Evolutionary conservation across 2,329 filamentous ascomycete genomes (phyloP).

Genomic region (Mollisiaceae sp.): DNA sequence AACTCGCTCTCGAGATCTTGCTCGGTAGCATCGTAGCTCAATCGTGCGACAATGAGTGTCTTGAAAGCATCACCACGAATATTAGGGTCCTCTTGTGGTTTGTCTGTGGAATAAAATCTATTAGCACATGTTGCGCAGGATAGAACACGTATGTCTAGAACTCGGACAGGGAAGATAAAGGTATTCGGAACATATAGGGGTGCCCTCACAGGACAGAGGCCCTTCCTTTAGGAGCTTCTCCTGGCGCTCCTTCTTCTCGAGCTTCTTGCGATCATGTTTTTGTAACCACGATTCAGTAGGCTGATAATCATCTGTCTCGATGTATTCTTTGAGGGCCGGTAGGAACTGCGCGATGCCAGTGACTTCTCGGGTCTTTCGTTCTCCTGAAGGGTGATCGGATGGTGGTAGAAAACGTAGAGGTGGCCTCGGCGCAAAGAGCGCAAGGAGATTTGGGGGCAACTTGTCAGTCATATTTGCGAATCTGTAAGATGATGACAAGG

Average conservation of each 20-base stretch:
- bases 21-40: slow-evolving; percentile 88
- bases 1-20: slow-evolving; percentile 94
- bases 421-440: slow-evolving; percentile 93
- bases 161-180: slow-evolving; percentile 32
- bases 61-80: slow-evolving; percentile 93
- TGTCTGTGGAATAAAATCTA: slow-evolving; percentile 58
- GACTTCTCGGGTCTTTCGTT: slow-evolving; percentile 76
- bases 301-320: slow-evolving; percentile 75
- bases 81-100: slow-evolving; percentile 83
- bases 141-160: slow-evolving; percentile 27
- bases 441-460: slow-evolving; percentile 88
- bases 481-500: slow-evolving; percentile 7
- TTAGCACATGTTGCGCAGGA: slow-evolving; percentile 32
- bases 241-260: slow-evolving; percentile 75
- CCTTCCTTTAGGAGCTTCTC: slow-evolving; percentile 52
- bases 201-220: slow-evolving; percentile 40
- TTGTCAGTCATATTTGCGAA: slow-evolving; percentile 83
- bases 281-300: slow-evolving; percentile 95
- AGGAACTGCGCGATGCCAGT: slow-evolving; percentile 77
- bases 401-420: slow-evolving; percentile 88
- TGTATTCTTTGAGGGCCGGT: slow-evolving; percentile 75
- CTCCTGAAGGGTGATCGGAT: slow-evolving; percentile 80
- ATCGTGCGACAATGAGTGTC: slow-evolving; percentile 88
- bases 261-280: slow-evolving; percentile 79
- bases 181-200: slow-evolving; percentile 37